phyloP scores from a whole-genome alignment of 345 rosid genomes.

The Ailanthus altissimus region DNA sequence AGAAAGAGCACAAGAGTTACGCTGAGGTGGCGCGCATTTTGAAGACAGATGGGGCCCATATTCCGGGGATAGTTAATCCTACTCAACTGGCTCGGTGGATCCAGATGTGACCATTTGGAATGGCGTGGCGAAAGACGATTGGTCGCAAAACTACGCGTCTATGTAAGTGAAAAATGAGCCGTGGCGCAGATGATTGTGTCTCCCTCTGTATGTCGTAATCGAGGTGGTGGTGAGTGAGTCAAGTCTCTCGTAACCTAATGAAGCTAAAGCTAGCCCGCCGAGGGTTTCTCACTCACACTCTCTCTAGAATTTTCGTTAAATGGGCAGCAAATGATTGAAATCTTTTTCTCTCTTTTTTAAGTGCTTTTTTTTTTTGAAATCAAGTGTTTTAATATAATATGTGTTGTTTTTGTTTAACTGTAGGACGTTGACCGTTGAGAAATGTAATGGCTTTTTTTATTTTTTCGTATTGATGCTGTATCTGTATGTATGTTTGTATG shows the following conservation, averaged over 20 bases:
- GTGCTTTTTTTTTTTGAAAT: not conserved
- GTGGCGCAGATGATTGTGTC: not conserved
- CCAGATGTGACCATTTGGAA: slow-evolving; percentile 43
- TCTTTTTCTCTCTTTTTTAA: not conserved
- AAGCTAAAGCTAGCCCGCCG: not conserved
- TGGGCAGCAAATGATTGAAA: not conserved
- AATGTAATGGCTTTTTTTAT: not conserved
- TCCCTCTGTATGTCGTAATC: not conserved
- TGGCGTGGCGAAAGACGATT: slow-evolving; percentile 15
- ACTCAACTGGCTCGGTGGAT: slow-evolving; percentile 72
- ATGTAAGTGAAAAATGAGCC: not conserved
- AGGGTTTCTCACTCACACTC: not conserved
- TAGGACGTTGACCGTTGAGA: not conserved
- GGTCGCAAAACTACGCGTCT: not conserved
- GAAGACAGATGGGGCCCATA: slow-evolving; percentile 58
- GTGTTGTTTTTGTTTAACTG: not conserved
- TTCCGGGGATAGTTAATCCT: slow-evolving; percentile 73
- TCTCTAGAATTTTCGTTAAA: not conserved
- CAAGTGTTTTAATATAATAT: not conserved
- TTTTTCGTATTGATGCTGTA: not conserved
- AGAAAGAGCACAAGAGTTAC: slow-evolving; percentile 39
- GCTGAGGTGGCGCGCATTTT: slow-evolving; percentile 68
- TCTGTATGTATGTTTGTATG: no score
- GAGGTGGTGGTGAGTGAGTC: slow-evolving; percentile 10
- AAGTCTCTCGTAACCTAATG: not conserved